These are phyloP conservation scores for Chionographis japonica DNA, from an alignment of 106 monocot species.

Conservation along the genomic window DNA sequence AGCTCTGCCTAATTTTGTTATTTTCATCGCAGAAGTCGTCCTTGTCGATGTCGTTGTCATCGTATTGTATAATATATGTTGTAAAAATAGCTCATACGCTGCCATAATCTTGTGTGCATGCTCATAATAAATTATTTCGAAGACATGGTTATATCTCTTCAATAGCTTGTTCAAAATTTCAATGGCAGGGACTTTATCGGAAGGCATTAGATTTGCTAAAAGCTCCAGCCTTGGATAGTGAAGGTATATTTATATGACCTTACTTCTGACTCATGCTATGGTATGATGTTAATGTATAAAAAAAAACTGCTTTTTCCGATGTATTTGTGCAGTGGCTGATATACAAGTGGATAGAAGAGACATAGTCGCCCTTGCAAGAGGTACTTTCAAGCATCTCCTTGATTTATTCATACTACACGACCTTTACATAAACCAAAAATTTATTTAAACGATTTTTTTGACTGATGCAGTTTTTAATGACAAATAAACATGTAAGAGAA, in stretches of 20 bases:
- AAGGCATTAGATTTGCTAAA: constrained; percentile 76
- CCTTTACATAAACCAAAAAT: too few relatives aligned
- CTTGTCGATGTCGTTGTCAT: too few relatives aligned
- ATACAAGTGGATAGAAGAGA: constrained; percentile 35
- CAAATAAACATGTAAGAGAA: too few relatives aligned
- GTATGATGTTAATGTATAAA: not conserved
- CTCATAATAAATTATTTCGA: too few relatives aligned
- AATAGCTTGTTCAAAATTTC: not conserved
- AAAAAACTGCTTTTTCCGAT: constrained; percentile 8
- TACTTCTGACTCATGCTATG: not conserved
- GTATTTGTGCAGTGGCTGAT: constrained; percentile 22
- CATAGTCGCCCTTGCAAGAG: constrained; percentile 73
- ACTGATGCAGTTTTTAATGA: too few relatives aligned
- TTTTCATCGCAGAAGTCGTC: too few relatives aligned
- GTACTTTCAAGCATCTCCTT: constrained; percentile 25
- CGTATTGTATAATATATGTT: too few relatives aligned
- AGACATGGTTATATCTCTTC: not conserved
- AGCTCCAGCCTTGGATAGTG: constrained; percentile 58
- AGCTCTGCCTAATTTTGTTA: too few relatives aligned
- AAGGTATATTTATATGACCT: constrained; percentile 36
- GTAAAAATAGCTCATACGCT: too few relatives aligned
- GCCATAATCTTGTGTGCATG: too few relatives aligned
- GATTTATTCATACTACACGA: not conserved
- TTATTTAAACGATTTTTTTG: too few relatives aligned
- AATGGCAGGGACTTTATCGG: constrained; percentile 67